A percentile compares a stretch with the other conserved stretches of the same genome.
Conservation (phyloP, 495 filamentous ascomycete species). For the Podospora conica region DNA sequence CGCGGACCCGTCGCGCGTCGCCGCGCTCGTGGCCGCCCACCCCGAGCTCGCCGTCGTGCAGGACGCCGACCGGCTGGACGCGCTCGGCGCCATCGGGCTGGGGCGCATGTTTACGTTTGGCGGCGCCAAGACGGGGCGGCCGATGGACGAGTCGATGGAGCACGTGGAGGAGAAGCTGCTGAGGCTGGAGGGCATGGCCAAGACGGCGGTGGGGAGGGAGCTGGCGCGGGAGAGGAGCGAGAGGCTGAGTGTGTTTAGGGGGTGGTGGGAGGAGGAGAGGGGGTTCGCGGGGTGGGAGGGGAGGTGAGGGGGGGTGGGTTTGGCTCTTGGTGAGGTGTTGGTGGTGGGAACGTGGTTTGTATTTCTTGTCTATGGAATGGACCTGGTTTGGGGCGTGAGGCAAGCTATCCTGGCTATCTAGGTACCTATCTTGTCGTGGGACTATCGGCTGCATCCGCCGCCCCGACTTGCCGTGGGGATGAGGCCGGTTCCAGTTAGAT, state of each 20-base stretch:
- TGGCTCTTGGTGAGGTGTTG: background rate
- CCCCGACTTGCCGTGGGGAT: too few relatives aligned
- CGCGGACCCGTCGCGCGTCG: constrained; percentile 49
- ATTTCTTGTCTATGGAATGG: too few relatives aligned
- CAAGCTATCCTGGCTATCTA: too few relatives aligned
- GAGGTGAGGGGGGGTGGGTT: background rate
- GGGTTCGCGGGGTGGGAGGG: constrained; percentile 15
- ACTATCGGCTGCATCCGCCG: too few relatives aligned
- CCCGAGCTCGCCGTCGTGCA: constrained; percentile 80
- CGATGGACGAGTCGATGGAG: constrained; percentile 57
- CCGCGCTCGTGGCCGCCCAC: constrained; percentile 46
- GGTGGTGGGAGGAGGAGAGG: constrained; percentile 69
- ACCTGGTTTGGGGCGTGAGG: too few relatives aligned
- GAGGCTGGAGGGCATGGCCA: constrained; percentile 72
- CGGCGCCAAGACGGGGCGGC: constrained; percentile 49
- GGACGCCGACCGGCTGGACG: constrained; percentile 86
- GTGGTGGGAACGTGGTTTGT: too few relatives aligned
- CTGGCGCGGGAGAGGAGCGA: constrained; percentile 61
- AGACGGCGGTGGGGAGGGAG: constrained; percentile 63
- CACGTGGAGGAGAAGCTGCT: constrained; percentile 80
- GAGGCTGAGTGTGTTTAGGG: constrained; percentile 55
- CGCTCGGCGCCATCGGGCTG: constrained; percentile 78
- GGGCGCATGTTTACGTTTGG: constrained; percentile 72
- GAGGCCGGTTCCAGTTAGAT: too few relatives aligned
- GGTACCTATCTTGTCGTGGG: too few relatives aligned